Conservation (phyloP, 202 grass and related monocot species). For the Saccharum hybrid region DNA sequence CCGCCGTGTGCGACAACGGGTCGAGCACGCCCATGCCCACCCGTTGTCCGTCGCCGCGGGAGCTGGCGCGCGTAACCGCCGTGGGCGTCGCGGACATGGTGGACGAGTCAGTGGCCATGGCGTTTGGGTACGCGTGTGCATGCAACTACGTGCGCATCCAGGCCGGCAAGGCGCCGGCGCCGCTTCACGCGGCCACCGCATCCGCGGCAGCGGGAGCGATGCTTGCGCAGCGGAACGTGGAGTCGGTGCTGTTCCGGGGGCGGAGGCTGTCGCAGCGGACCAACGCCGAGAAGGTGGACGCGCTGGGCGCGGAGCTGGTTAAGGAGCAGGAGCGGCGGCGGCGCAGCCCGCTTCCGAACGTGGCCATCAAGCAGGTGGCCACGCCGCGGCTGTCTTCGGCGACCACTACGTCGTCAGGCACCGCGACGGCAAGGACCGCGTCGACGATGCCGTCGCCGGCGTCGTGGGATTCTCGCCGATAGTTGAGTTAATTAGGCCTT, state of each 20-base stretch:
- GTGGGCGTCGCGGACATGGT: slow-evolving; percentile 78
- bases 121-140: slow-evolving; percentile 45
- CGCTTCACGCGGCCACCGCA: not conserved
- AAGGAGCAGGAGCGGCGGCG: slow-evolving; percentile 60
- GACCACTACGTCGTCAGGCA: slow-evolving; percentile 47
- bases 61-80: slow-evolving; percentile 71
- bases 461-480: not conserved
- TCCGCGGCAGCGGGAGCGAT: slow-evolving; percentile 39
- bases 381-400: slow-evolving; percentile 56
- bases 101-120: slow-evolving; percentile 64
- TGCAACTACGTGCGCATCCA: slow-evolving; percentile 59
- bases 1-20: not conserved
- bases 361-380: slow-evolving; percentile 54
- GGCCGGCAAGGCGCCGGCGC: slow-evolving; percentile 9
- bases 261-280: slow-evolving; percentile 56
- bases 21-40: slow-evolving; percentile 22
- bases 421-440: too few relatives aligned
- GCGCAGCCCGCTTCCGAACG: slow-evolving; percentile 49
- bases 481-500: too few relatives aligned
- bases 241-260: slow-evolving; percentile 56
- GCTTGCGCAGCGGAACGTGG: slow-evolving; percentile 65
- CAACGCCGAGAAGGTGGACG: slow-evolving; percentile 60
- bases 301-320: slow-evolving; percentile 47
- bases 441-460: too few relatives aligned
- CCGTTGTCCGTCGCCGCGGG: slow-evolving; percentile 40